phyloP scores from a whole-genome alignment of 2,329 filamentous ascomycete genomes.

The Alternaria incomplexa region DNA sequence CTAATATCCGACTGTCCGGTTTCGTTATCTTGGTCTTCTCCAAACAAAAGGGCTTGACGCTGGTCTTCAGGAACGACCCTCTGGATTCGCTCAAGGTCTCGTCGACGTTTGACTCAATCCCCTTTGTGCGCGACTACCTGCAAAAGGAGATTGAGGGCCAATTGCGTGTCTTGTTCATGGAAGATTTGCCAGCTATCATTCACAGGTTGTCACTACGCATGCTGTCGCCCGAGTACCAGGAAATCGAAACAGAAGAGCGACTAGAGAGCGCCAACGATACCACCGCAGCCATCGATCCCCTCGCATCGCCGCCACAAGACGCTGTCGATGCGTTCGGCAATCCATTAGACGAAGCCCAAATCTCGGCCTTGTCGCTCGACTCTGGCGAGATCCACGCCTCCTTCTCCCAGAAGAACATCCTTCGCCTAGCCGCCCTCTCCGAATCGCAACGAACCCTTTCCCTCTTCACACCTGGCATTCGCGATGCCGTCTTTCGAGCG shows the following conservation, averaged over 20 bases:
- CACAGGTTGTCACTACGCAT: conserved; percentile 87
- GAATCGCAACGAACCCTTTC: conserved; percentile 91
- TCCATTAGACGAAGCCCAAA: conserved; percentile 74
- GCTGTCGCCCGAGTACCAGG: conserved; percentile 86
- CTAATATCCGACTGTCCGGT: conserved; percentile 92
- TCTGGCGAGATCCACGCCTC: conserved; percentile 83
- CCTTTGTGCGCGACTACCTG: conserved; percentile 95
- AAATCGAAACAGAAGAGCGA: conserved; percentile 66
- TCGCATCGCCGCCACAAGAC: conserved; percentile 80
- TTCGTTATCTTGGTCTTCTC: conserved; percentile 99
- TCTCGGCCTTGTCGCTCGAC: conserved; percentile 79
- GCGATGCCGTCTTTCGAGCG: conserved; percentile 88
- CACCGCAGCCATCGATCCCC: conserved; percentile 74
- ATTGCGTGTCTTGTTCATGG: conserved; percentile 93
- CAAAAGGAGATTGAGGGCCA: conserved; percentile 96
- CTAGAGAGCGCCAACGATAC: conserved; percentile 56
- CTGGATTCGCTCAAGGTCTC: conserved; percentile 98
- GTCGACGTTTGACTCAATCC: conserved; percentile 98
- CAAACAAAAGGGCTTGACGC: conserved; percentile 92
- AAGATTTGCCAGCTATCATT: conserved; percentile 95
- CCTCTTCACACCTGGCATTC: conserved; percentile 88
- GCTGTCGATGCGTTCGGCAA: conserved; percentile 83
- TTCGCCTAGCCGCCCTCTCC: conserved; percentile 80
- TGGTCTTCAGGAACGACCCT: conserved; percentile 97
- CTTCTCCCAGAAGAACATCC: conserved; percentile 93